These are phyloP conservation scores for Ambrosiella xylebori DNA, from an alignment of 2,329 filamentous ascomycete genomes.

Conservation along the genomic window DNA sequence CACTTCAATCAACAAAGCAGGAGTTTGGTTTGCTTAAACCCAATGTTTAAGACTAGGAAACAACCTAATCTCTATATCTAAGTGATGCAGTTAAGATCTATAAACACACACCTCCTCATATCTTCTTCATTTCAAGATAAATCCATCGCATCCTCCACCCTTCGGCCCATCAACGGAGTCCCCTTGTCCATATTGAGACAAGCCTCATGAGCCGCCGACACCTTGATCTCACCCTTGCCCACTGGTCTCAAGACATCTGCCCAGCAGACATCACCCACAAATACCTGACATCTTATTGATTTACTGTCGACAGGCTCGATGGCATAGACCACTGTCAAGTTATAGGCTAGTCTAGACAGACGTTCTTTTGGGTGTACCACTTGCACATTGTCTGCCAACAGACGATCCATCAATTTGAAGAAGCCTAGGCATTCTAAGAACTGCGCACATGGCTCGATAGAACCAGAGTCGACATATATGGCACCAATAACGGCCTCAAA, in stretches of 20 bases:
- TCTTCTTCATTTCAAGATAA: not conserved
- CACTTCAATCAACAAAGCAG: no score
- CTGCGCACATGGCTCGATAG: conserved; percentile 35
- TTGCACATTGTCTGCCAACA: conserved; percentile 43
- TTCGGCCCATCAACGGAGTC: not conserved
- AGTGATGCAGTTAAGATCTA: not conserved
- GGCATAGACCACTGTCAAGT: conserved; percentile 29
- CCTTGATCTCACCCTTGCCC: conserved; percentile 34
- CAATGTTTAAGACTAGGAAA: no score
- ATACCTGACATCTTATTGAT: conserved; percentile 30
- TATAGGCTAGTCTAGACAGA: not conserved
- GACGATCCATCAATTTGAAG: conserved; percentile 39
- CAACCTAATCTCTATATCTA: no score
- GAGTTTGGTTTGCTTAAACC: no score
- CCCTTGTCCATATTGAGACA: not conserved
- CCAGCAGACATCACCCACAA: conserved; percentile 30
- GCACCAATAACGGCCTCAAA: conserved; percentile 69
- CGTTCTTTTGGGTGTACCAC: conserved; percentile 45
- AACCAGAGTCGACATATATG: conserved; percentile 64
- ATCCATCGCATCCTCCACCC: no score
- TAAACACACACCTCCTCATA: not conserved
- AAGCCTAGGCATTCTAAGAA: conserved; percentile 51
- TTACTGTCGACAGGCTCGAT: conserved; percentile 39
- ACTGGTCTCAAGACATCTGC: conserved; percentile 29
- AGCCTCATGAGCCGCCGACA: conserved; percentile 29